Evolutionary conservation across 352 stramenopile genomes (phyloP), one percentile per base, ranked within the genome.

Genomic region (Pythium aquatile): DNA sequence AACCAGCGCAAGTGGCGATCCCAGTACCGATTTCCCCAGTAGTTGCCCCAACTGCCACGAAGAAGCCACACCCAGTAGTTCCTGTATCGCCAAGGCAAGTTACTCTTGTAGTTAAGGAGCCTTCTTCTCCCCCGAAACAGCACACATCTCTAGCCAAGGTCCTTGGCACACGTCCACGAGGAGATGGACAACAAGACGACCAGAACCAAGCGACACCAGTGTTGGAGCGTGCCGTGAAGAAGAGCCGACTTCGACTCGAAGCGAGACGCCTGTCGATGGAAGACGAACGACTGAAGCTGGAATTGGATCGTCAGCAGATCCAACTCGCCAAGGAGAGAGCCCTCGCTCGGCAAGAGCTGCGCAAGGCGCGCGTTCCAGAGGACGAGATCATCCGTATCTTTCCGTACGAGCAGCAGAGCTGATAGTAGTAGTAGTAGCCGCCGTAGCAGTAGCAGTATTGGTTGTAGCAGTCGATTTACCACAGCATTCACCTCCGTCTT

Each of bases 321-420:
- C 48, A 55, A 30, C 9, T 55, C 26, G 26, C 29, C 10, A 55
- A 55, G 16, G 48, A 55, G 9, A 39, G 17, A 39, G 48, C 48
- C 24, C 48, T 55, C 26, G 48, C 48, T 3, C 48, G 48, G 16
- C 26, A 55, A 55, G 48, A 51, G 44, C 44, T 51, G 10, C 44
- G 44, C 44, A 51, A 51, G 44, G 44, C 44, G 44, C 44, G 29
- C 6, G 17, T 51, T 1, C 44, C 44, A 3, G 44, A 51, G n/a
- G 5, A 51, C 17, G 44, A 51, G 44, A 51, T 51, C 44, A 51
- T 16, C 17, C 44, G 44, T 14, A 29, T 51, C 20, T 29, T 51
- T 8, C 44, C 44, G 44, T 51, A 51, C 44, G 44, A 51, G n/a
- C 29, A 51, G 44, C 2, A 29, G 20, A 5, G 6, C 1, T 11